Conservation (phyloP, 805 yeast species). For the Nakazawaea holstii region DNA sequence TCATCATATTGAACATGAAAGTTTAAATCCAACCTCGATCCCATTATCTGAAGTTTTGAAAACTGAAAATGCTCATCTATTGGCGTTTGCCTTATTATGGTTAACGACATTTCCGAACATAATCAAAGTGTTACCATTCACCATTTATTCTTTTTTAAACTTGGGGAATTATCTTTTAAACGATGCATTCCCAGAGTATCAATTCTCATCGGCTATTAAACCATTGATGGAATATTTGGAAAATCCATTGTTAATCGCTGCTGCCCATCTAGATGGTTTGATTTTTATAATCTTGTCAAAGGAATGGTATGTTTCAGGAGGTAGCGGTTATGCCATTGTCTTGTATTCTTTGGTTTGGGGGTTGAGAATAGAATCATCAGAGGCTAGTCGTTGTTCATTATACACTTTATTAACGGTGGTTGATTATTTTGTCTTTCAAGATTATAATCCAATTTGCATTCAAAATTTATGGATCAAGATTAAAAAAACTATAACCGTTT, state of each 20-base stretch:
- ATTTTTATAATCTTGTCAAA: conserved; percentile 23
- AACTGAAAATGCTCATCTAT: conserved; percentile 35
- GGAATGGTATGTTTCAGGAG: conserved; percentile 21
- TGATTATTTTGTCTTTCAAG: conserved; percentile 17
- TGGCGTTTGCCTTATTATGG: conserved; percentile 34
- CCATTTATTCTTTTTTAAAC: conserved; percentile 35
- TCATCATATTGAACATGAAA: not conserved
- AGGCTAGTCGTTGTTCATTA: conserved; percentile 26
- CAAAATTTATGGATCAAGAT: conserved; percentile 14
- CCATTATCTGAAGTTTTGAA: conserved; percentile 30
- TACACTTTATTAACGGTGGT: conserved; percentile 18
- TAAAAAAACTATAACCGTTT: conserved; percentile 14
- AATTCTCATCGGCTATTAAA: conserved; percentile 26
- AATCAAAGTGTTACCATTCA: conserved; percentile 34
- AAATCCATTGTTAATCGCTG: conserved; percentile 28
- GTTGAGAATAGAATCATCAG: conserved; percentile 31
- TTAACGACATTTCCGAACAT: conserved; percentile 24
- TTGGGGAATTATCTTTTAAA: conserved; percentile 25
- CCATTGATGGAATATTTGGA: conserved; percentile 34
- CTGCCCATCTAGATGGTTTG: conserved; percentile 34
- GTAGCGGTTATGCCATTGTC: conserved; percentile 24
- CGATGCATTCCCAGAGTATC: conserved; percentile 27
- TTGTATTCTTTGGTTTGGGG: conserved; percentile 32
- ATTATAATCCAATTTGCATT: conserved; percentile 13
- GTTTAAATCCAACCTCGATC: conserved; percentile 9